These are phyloP conservation scores for Aspergillus transmontanensis DNA, from an alignment of 2,329 filamentous ascomycete species.

Conservation along the genomic window DNA sequence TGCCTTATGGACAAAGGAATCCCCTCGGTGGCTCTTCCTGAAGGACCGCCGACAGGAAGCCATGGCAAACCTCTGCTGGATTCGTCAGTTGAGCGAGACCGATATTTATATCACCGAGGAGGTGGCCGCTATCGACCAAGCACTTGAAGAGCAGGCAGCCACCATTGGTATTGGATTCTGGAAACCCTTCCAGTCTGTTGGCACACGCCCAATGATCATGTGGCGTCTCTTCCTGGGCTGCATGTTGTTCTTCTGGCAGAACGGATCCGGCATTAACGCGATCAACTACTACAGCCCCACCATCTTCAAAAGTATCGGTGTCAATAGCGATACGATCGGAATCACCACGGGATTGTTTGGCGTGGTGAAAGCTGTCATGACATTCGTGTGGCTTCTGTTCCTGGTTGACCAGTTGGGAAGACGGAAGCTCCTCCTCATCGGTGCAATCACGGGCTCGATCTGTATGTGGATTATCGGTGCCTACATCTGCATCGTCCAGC, in stretches of 20 bases:
- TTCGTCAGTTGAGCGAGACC: conserved; percentile 41
- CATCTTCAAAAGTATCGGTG: conserved; percentile 66
- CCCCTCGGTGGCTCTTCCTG: conserved; percentile 68
- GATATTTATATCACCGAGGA: conserved; percentile 72
- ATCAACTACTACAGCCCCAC: conserved; percentile 75
- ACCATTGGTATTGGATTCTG: conserved; percentile 72
- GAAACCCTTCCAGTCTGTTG: conserved; percentile 65
- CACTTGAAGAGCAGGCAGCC: conserved; percentile 64
- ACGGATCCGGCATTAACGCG: conserved; percentile 75
- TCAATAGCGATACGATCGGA: conserved; percentile 58
- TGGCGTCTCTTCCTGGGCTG: conserved; percentile 74
- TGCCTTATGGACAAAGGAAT: conserved; percentile 63
- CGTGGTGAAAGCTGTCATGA: conserved; percentile 70
- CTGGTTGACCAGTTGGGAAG: conserved; percentile 67
- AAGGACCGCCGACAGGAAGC: conserved; percentile 70
- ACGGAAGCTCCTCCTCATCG: conserved; percentile 65
- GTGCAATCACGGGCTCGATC: conserved; percentile 59
- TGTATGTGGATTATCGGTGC: conserved; percentile 39
- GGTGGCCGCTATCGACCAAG: conserved; percentile 68
- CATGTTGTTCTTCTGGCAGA: conserved; percentile 79
- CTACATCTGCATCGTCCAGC: conserved; percentile 38
- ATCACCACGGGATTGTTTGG: conserved; percentile 76
- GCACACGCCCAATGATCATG: conserved; percentile 59
- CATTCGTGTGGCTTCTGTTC: conserved; percentile 68
- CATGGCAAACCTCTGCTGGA: conserved; percentile 54